Evolutionary conservation across 192 early-diverging fungal species (phyloP).

Genomic region (Coemansia sp.): DNA sequence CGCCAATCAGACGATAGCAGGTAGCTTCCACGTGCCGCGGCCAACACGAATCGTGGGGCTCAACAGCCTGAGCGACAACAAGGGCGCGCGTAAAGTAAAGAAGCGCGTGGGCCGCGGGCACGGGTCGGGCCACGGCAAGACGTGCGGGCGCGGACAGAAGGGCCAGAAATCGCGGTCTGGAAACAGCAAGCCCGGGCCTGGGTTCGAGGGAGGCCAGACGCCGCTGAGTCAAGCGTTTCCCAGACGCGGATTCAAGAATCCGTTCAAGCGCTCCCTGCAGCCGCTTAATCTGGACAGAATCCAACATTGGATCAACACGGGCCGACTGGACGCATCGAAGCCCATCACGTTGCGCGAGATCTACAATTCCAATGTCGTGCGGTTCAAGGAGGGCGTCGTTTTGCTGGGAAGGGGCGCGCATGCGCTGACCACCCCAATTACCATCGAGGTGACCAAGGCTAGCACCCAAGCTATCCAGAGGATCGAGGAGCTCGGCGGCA

Average conservation of each 20-base stretch:
- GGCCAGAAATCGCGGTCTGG: constrained; percentile 83
- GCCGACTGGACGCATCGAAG: constrained; percentile 77
- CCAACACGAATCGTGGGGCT: constrained; percentile 29
- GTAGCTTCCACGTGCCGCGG: constrained; percentile 14
- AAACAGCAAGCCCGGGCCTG: constrained; percentile 75
- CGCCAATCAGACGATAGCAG: neutral
- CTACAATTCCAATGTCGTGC: constrained; percentile 40
- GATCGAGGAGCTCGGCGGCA: constrained; percentile 82
- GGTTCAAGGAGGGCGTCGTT: constrained; percentile 81
- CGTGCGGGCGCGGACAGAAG: constrained; percentile 88
- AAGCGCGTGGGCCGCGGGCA: constrained; percentile 80
- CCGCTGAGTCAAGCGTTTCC: constrained; percentile 81
- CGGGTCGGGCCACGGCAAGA: constrained; percentile 88
- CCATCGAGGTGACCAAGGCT: constrained; percentile 85
- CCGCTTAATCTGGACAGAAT: constrained; percentile 83
- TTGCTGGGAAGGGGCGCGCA: constrained; percentile 81
- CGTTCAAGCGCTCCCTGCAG: constrained; percentile 61
- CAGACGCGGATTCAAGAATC: constrained; percentile 83
- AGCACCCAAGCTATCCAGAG: constrained; percentile 75
- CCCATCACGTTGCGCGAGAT: constrained; percentile 76
- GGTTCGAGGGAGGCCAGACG: constrained; percentile 94
- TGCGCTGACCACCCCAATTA: constrained; percentile 73
- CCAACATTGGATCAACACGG: constrained; percentile 88
- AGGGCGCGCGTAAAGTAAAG: constrained; percentile 45
- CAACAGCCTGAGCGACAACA: constrained; percentile 44